phyloP scores from a whole-genome alignment of 164 flowering plant species.

The Chimonanthus salicifolius region DNA sequence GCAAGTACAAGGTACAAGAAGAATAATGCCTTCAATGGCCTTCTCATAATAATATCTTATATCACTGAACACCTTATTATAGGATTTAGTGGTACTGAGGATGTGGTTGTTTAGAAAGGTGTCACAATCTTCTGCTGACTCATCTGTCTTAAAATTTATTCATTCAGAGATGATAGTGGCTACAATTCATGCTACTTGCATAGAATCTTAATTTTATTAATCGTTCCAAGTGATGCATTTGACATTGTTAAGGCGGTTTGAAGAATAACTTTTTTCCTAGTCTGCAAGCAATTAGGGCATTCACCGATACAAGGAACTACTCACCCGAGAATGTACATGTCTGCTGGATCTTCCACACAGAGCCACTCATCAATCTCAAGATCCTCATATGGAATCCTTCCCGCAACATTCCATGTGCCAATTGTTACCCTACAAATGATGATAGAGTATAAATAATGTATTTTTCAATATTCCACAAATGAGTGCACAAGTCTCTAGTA shows the following conservation, averaged over 20 bases:
- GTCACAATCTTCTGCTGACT: neutral
- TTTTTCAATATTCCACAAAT: neutral
- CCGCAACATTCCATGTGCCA: conserved; percentile 98
- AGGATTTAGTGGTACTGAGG: neutral
- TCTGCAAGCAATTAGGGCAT: neutral
- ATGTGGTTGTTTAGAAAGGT: neutral
- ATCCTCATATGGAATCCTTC: conserved; percentile 59
- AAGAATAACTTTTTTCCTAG: too few relatives aligned
- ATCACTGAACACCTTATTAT: neutral
- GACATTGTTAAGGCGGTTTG: too few relatives aligned
- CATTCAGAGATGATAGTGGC: neutral
- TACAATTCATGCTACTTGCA: neutral
- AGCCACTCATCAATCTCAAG: conserved; percentile 94
- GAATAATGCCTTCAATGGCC: too few relatives aligned
- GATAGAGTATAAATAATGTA: neutral
- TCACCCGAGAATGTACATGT: conserved; percentile 83
- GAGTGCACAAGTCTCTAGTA: neutral
- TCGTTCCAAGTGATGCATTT: neutral
- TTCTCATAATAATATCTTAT: too few relatives aligned
- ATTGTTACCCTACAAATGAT: conserved; percentile 49
- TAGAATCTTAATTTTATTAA: neutral
- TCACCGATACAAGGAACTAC: conserved; percentile 16
- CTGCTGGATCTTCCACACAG: conserved; percentile 63
- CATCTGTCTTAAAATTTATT: neutral
- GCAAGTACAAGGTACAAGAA: neutral